These are phyloP conservation scores for Crithidia fasciculata DNA, from an alignment of 208 protist species.

Conservation along the genomic window DNA sequence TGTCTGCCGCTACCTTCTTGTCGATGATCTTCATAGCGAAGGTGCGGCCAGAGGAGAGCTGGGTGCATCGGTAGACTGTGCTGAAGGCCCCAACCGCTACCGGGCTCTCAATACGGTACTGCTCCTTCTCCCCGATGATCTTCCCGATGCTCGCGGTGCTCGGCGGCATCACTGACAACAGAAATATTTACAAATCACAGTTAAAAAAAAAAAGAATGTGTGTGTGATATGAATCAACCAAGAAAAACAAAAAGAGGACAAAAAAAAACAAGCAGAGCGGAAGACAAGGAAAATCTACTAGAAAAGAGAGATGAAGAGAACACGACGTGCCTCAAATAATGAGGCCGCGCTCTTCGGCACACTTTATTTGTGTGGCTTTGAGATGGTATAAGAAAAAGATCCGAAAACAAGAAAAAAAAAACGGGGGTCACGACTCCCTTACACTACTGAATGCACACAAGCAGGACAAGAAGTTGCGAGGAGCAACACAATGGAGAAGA, in stretches of 20 bases:
- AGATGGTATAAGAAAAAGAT: no score
- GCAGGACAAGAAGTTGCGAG: background rate
- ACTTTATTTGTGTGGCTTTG: no score
- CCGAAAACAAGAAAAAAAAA: no score
- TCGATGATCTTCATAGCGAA: conserved; percentile 83
- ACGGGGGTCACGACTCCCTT: no score
- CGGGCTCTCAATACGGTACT: conserved; percentile 63
- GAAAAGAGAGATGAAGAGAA: conserved; percentile 4
- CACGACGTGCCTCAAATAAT: no score
- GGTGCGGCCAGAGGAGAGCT: conserved; percentile 34
- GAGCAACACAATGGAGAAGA: conserved; percentile 2
- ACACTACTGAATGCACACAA: no score
- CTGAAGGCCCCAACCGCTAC: conserved; percentile 84
- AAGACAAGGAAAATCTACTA: background rate
- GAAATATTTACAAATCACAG: background rate
- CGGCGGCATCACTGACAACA: background rate
- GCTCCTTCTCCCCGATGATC: conserved; percentile 54
- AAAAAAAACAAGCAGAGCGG: conserved; percentile 5
- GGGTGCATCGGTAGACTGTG: conserved; percentile 76
- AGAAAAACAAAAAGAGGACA: no score
- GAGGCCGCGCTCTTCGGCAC: no score
- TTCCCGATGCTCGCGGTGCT: conserved; percentile 51
- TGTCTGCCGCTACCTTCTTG: conserved; percentile 38
- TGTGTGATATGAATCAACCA: no score
- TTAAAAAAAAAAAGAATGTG: background rate